Conservation (phyloP, 2,329 filamentous ascomycete species). For the Xylaria multiplex region DNA sequence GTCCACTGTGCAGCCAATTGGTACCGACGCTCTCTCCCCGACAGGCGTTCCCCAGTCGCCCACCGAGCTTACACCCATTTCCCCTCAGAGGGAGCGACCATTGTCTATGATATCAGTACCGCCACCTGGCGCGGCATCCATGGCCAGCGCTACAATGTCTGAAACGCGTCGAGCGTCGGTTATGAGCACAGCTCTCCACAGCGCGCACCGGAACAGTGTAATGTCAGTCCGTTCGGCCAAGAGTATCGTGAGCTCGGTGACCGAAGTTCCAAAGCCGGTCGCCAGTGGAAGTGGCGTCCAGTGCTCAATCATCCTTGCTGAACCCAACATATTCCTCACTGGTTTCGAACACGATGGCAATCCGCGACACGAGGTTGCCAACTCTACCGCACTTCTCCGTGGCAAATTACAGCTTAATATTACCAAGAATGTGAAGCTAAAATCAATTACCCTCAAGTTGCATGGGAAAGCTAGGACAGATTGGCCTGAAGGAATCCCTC, state of each 20-base stretch:
- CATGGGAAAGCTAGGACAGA: conserved; percentile 87
- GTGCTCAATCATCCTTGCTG: conserved; percentile 78
- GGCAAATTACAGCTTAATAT: conserved; percentile 85
- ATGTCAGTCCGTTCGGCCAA: conserved; percentile 64
- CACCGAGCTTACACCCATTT: conserved; percentile 33
- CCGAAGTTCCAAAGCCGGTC: conserved; percentile 75
- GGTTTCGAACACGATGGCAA: conserved; percentile 79
- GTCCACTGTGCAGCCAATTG: conserved; percentile 40
- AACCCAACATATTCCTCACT: conserved; percentile 82
- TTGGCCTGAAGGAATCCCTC: conserved; percentile 96
- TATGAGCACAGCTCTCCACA: conserved; percentile 42
- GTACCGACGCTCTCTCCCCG: conserved; percentile 34
- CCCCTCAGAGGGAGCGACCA: conserved; percentile 35
- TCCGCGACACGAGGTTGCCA: conserved; percentile 64
- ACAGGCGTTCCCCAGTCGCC: conserved; percentile 31
- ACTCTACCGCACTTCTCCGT: conserved; percentile 80
- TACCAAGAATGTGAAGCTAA: conserved; percentile 91
- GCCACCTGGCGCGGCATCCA: conserved; percentile 37
- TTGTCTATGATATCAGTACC: conserved; percentile 45
- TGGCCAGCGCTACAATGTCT: conserved; percentile 44
- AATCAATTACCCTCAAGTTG: conserved; percentile 87
- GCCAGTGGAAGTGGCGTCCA: conserved; percentile 79
- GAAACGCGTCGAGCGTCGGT: conserved; percentile 46
- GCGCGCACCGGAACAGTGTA: conserved; percentile 59
- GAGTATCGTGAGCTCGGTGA: conserved; percentile 62